Percentiles rank a stretch among this genome's conserved stretches.
Evolutionary conservation across 768 basidiomycete species (phyloP).

Genomic region (Termitomyces sp.): DNA sequence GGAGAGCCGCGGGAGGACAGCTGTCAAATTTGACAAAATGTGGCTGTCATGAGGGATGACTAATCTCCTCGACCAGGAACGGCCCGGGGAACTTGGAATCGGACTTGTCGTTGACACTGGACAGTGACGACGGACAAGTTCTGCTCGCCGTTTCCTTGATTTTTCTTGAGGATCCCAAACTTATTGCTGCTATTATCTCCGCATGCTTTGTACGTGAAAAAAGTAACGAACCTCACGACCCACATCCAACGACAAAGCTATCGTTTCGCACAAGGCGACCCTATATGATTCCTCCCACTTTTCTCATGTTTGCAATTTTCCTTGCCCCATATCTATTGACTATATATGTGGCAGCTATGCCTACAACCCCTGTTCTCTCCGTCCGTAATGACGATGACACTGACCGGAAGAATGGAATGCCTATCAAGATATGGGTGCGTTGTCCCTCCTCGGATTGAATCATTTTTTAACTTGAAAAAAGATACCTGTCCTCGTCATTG

Average conservation of each 20-base stretch:
- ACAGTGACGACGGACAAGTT: slow-evolving; percentile 5
- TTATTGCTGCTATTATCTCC: neutral
- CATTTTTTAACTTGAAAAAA: neutral
- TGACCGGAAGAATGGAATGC: neutral
- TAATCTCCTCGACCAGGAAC: neutral
- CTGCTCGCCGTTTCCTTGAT: neutral
- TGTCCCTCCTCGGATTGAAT: neutral
- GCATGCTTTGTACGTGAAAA: neutral
- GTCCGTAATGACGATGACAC: slow-evolving; percentile 1
- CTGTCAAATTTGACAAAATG: too few relatives aligned
- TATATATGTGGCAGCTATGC: slow-evolving; percentile 15
- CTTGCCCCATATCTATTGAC: slow-evolving; percentile 7
- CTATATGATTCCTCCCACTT: neutral
- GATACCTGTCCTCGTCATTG: slow-evolving; percentile 18
- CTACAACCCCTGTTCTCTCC: neutral
- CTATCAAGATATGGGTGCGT: slow-evolving; percentile 19
- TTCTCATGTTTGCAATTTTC: slow-evolving; percentile 7
- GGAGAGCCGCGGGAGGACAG: too few relatives aligned
- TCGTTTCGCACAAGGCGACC: neutral
- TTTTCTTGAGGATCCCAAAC: slow-evolving; percentile 5
- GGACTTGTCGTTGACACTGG: slow-evolving; percentile 1
- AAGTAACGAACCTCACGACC: slow-evolving; percentile 11
- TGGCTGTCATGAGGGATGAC: slow-evolving; percentile 4
- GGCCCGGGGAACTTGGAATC: neutral
- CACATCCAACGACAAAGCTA: neutral